Evolutionary conservation across 441 rosid species (phyloP).

Genomic region (Gossypium davidsonii): DNA sequence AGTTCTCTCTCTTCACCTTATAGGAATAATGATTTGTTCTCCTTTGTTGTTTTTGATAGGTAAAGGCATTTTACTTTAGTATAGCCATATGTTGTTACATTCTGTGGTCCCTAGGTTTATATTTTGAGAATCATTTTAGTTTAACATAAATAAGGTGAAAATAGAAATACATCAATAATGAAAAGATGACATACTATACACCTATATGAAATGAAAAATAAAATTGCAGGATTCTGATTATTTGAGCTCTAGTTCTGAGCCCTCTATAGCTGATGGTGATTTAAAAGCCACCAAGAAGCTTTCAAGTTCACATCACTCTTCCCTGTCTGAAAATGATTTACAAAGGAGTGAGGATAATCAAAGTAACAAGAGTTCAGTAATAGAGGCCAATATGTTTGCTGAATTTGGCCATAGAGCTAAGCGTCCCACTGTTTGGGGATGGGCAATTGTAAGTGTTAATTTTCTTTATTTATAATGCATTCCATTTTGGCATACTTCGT

Average conservation of each 20-base stretch:
- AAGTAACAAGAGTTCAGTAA: slow-evolving; percentile 22
- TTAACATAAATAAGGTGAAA: background rate
- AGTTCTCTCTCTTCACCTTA: background rate
- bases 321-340: slow-evolving; percentile 23
- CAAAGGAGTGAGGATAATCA: slow-evolving; percentile 28
- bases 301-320: slow-evolving; percentile 31
- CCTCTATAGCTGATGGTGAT: slow-evolving; percentile 30
- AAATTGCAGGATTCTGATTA: slow-evolving; percentile 46
- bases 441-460: slow-evolving; percentile 61
- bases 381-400: slow-evolving; percentile 25
- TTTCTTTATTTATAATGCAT: slow-evolving; percentile 1
- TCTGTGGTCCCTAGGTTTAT: background rate
- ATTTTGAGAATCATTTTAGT: background rate
- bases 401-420: slow-evolving; percentile 27
- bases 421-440: slow-evolving; percentile 45
- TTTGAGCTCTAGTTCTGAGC: slow-evolving; percentile 31
- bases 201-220: background rate
- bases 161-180: background rate
- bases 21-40: background rate
- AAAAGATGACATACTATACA: background rate
- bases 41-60: background rate
- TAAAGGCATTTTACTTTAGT: background rate
- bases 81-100: background rate
- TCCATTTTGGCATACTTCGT: slow-evolving; percentile 15
- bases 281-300: slow-evolving; percentile 26